Evolutionary conservation across 2,329 filamentous ascomycete species (phyloP), one percentile per base, ranked within the genome.

Genomic region (Colletotrichum chlorophyti): DNA sequence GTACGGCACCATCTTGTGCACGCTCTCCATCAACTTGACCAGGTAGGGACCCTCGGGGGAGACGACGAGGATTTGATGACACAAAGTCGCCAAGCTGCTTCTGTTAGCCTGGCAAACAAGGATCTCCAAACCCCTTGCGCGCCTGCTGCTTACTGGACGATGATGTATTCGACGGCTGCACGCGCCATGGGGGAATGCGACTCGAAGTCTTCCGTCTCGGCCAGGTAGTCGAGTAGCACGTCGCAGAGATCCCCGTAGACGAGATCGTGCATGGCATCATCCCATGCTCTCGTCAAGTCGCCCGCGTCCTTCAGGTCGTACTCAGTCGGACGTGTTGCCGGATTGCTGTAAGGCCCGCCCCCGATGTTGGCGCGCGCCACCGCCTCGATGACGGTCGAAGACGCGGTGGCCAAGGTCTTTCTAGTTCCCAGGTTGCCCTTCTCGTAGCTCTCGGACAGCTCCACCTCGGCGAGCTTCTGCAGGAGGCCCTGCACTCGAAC

Each of bases 391-490:
- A 93, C 72, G 6, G 85, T 84, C 31, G 88, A 89, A 9, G 87
- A 81, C 0, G 88, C 90, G 6, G 91, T 91, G 0, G 90, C 85
- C 45, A 94, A 74, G 17, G 88, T 90, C 74, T 92, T 93, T 48
- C 91, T 80, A 58, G 87, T 86, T 1, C 91, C 91, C 64, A 94
- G 74, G 0, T 85, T 80, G 12, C 89, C 90, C 72, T 92, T 92
- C 70, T 94, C 91, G 67, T 93, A 94, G 69, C 89, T 92, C 71
- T 94, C 91, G 1, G 89, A 92, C 27, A 94, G 76, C 47, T 91
- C 85, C 2, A 86, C 89, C 27, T 86, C 81, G 8, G 82, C 86
- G 51, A 94, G 76, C 65, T 85, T 80, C 65, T 77, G 74, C 65
- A 91, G 76, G 14, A 91, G 71, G 2, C 80, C 80, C 63, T 85